phyloP scores from a whole-genome alignment of 805 yeast species.

The Tetrapisispora pingtungensis region DNA sequence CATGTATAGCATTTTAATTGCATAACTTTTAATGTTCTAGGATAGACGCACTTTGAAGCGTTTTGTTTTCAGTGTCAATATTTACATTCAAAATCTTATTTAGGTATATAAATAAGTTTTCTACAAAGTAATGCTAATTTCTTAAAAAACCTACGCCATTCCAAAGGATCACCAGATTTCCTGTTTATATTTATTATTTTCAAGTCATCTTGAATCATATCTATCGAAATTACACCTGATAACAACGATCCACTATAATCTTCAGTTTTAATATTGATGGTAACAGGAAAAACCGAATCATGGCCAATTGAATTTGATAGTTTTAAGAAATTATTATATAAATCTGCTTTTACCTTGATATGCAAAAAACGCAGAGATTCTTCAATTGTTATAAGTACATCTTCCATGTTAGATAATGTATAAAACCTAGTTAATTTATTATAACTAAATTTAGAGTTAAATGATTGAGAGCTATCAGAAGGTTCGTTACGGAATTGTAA shows the following conservation, averaged over 20 bases:
- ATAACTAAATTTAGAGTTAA: slow-evolving; percentile 14
- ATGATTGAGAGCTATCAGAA: not conserved
- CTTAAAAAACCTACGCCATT: slow-evolving; percentile 62
- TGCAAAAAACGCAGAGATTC: slow-evolving; percentile 19
- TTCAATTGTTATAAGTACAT: slow-evolving; percentile 23
- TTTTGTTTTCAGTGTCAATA: no score
- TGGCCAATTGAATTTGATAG: slow-evolving; percentile 4
- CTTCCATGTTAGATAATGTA: slow-evolving; percentile 19
- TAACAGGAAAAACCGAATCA: slow-evolving; percentile 30
- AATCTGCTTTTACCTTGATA: slow-evolving; percentile 18
- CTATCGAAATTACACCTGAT: slow-evolving; percentile 38
- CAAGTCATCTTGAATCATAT: slow-evolving; percentile 31
- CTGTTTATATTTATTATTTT: slow-evolving; percentile 46
- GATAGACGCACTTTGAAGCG: no score
- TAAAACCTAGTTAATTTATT: slow-evolving; percentile 25
- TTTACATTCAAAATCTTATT: slow-evolving; percentile 4
- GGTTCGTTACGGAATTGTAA: slow-evolving; percentile 16
- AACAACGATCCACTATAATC: slow-evolving; percentile 39
- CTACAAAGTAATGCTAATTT: slow-evolving; percentile 46
- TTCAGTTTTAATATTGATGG: slow-evolving; percentile 30
- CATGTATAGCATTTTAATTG: no score
- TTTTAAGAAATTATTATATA: slow-evolving; percentile 14
- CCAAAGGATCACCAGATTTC: slow-evolving; percentile 57
- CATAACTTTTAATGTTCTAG: no score
- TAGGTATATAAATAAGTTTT: slow-evolving; percentile 41